Evolutionary conservation across 2,329 filamentous ascomycete genomes (phyloP).

Genomic region (Claviceps purpurea): DNA sequence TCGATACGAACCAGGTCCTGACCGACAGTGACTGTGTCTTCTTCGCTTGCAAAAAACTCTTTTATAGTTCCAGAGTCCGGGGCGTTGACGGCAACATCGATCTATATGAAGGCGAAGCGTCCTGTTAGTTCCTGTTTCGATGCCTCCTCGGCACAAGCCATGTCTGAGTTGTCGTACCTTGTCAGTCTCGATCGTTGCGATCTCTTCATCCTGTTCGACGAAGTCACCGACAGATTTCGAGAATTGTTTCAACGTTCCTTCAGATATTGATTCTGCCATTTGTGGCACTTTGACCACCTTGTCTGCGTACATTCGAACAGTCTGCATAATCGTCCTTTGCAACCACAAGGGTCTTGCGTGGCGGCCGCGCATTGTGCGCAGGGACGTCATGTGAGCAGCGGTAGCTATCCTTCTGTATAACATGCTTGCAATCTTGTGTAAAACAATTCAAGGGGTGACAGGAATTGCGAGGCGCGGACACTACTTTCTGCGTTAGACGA

Average conservation of each 20-base stretch:
- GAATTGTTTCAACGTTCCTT: slow-evolving; percentile 93
- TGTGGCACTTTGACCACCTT: slow-evolving; percentile 84
- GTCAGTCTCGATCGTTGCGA: slow-evolving; percentile 97
- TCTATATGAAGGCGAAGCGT: slow-evolving; percentile 35
- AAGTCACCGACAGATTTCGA: slow-evolving; percentile 84
- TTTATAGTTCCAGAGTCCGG: slow-evolving; percentile 83
- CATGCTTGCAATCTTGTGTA: slow-evolving; percentile 18
- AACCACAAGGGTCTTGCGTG: slow-evolving; percentile 18
- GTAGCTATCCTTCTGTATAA: slow-evolving; percentile 30
- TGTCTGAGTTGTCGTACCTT: slow-evolving; percentile 48
- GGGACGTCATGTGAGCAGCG: slow-evolving; percentile 29
- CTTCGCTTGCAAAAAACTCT: slow-evolving; percentile 81
- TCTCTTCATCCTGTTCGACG: slow-evolving; percentile 92
- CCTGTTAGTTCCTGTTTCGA: neutral
- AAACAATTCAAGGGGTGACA: neutral
- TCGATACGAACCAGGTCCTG: slow-evolving; percentile 84
- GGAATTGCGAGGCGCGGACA: too few species aligned
- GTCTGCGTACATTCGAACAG: slow-evolving; percentile 57
- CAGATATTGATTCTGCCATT: slow-evolving; percentile 98
- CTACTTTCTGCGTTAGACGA: too few species aligned
- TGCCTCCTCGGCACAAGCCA: neutral
- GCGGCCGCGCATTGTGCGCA: slow-evolving; percentile 22
- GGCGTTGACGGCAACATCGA: slow-evolving; percentile 93
- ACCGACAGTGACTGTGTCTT: slow-evolving; percentile 88
- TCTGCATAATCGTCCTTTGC: slow-evolving; percentile 40